Evolutionary conservation across 2,329 filamentous ascomycete species (phyloP), one percentile per base, ranked within the genome.

Genomic region (Ceratocystis destructans): DNA sequence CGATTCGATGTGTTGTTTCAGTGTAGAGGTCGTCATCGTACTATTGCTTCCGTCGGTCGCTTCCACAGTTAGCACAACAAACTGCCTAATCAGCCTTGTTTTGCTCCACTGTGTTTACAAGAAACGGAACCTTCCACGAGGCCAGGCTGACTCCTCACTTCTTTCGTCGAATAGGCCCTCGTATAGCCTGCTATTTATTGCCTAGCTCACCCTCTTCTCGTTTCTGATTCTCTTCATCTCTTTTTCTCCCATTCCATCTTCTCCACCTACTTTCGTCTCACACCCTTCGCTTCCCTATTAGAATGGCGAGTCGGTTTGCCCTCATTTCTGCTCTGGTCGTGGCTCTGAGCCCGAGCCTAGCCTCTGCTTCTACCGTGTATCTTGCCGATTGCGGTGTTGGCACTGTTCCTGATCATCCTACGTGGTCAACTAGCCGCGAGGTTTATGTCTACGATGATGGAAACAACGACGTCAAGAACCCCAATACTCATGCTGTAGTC

Each of bases 361-460:
- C 37, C 45, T 33, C 41, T 33, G 62, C 50, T 31, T 48, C 59
- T 41, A 46, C 61, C 31, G 8, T 67, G 17, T 64, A 61, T 25
- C 62, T 67, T 46, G 48, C 55, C 37, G 66, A 64, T 33, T 65
- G 64, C 33, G 64, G 64, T 28, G 57, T 65, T 31, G 64, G 64
- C 20, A 53, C 57, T 41, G 31, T 55, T 46, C 33, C 41, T 57
- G 8, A 64, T 12, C 22, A 61, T 17, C 61, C 66, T 4, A 61
- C 20, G n/a, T 65, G 64, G 64, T 61, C 50, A 25, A 57, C 22
- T 8, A 59, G 22, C 62, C 62, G 45, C 41, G 61, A 67, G 25
- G 50, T 64, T 25, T 48, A 57, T 25, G 59, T 61, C 22, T 67
- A 64, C 10, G 5, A 61, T 22, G 41, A 62, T 15, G 46, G 37